Evolutionary conservation across 2,329 filamentous ascomycete species (phyloP).

Genomic region (Fusarium tupiense): DNA sequence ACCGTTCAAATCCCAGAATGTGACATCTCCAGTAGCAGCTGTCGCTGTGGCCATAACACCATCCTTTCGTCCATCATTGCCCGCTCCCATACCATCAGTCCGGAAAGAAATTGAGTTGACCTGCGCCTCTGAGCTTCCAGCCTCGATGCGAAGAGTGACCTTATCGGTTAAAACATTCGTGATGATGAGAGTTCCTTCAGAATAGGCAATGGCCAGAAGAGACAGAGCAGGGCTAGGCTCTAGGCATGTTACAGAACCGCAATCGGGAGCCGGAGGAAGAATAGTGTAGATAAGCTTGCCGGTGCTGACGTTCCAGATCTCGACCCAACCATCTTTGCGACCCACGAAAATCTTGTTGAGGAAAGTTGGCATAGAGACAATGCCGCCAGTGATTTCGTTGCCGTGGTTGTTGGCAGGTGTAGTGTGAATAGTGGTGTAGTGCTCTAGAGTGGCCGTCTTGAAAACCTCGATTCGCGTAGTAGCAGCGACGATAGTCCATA

Average conservation of each 20-base stretch:
- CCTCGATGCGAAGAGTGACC: constrained; percentile 73
- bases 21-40: constrained; percentile 82
- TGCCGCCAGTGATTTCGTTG: constrained; percentile 77
- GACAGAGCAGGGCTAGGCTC: constrained; percentile 86
- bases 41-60: constrained; percentile 96
- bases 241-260: constrained; percentile 86
- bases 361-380: constrained; percentile 92
- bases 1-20: constrained; percentile 94
- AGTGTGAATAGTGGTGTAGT: constrained; percentile 85
- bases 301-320: constrained; percentile 97
- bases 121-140: constrained; percentile 70
- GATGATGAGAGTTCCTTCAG: constrained; percentile 79
- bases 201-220: constrained; percentile 87
- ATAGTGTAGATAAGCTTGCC: constrained; percentile 93
- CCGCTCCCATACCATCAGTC: constrained; percentile 87
- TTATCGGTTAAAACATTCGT: constrained; percentile 85
- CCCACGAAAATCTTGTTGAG: constrained; percentile 96
- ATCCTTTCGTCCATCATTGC: constrained; percentile 82
- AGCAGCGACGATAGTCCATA: constrained; percentile 88
- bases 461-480: constrained; percentile 84
- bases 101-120: constrained; percentile 90
- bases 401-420: constrained; percentile 65
- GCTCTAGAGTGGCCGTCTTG: constrained; percentile 83
- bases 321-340: constrained; percentile 85
- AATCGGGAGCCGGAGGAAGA: constrained; percentile 75